Percentiles rank a stretch among this genome's conserved stretches.
Conservation (phyloP, 257 asterid species). For the Prunella vulgaris region DNA sequence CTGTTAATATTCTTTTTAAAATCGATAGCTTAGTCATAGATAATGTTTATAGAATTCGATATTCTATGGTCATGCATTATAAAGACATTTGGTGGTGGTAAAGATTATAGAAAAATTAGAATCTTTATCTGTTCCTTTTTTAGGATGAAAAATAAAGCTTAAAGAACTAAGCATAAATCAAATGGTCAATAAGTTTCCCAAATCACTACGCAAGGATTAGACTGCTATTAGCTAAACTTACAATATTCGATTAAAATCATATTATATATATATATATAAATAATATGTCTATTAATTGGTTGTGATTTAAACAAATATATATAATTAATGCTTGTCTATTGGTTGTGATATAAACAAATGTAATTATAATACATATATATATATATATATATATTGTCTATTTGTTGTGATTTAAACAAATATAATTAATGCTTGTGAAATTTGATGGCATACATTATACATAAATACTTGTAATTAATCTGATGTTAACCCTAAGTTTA, state of each 20-base stretch:
- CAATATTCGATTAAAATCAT: background rate
- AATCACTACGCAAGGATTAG: constrained; percentile 13
- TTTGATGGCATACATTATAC: too few relatives aligned
- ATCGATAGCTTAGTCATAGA: background rate
- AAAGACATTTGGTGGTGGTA: background rate
- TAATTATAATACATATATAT: too few relatives aligned
- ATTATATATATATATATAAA: too few relatives aligned
- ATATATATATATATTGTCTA: too few relatives aligned
- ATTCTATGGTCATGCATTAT: background rate
- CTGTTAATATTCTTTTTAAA: background rate
- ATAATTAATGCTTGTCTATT: background rate
- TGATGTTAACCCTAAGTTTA: too few relatives aligned
- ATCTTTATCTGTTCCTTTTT: background rate
- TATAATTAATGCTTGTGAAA: too few relatives aligned
- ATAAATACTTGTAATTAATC: too few relatives aligned
- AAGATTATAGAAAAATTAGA: background rate
- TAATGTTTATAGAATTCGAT: background rate
- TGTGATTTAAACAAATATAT: background rate
- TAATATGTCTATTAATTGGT: too few relatives aligned
- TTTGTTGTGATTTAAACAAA: too few relatives aligned
- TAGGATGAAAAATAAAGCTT: background rate
- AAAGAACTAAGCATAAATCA: constrained; percentile 7
- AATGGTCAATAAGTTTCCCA: constrained; percentile 1
- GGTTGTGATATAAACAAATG: too few relatives aligned
- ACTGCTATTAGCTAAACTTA: constrained; percentile 7